Base-by-base conservation (phyloP, 1,284 basidiomycete genomes). In the Apiotrichum gamsii region DNA sequence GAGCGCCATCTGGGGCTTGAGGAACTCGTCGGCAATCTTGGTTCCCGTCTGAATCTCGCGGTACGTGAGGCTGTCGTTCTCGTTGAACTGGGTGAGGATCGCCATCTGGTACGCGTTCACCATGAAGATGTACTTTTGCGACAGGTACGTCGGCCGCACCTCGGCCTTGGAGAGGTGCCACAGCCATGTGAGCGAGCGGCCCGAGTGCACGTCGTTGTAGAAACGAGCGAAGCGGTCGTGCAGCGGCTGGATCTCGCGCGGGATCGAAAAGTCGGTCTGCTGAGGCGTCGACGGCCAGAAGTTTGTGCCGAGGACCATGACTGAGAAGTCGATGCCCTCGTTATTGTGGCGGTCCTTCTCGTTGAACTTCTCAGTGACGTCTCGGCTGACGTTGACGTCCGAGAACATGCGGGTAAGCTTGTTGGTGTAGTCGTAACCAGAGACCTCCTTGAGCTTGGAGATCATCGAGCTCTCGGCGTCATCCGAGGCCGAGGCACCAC, bases 81-180 rank as follows among this genome's bases (percentile, higher is more conserved):
- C 80, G 75, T 98, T 98, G 77, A 93, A 99, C 72, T 95, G 91
- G 53, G 93, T 74, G 32, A 98, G 76, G 45, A 98, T 87, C 8
- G 90, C 89, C 79, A 90, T 89, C 74, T 99, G 94, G 74, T 91
- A 98, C 36, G 89, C 84, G 61, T 85, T 90, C 49, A 89, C 90
- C 82, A 91, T 90, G 64, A 98, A 78, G 56, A 94, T 93, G 75
- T 94, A 94, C 75, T 95, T 96, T 70, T 93, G 90, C 61, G 83
- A 83, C 42, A 90, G 77, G 72, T 95, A 93, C 65, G 87, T 91
- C 49, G 93, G 91, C 51, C 87, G 82, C 40, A 98, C 78, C 69
- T 98, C 95, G 75, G 90, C 94, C 77, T 94, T 93, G 29, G 85
- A 90, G 69, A 94, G 86, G 67, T 96, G 94, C 94, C 94, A 97